phyloP scores from a whole-genome alignment of 129 eudicot genomes.

The Flaveria linearis region DNA sequence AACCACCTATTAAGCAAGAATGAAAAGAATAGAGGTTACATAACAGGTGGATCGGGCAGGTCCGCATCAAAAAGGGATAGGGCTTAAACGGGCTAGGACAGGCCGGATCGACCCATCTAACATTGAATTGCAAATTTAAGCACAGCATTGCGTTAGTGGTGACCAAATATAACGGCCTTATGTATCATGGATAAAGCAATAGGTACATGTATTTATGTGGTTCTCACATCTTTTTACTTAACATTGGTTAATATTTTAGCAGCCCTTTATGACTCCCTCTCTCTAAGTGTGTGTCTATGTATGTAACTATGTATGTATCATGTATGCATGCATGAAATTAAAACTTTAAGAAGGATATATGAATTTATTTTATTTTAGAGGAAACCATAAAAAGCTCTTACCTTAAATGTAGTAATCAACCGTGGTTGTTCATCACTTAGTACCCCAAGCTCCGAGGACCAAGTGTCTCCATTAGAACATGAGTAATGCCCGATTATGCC shows the following conservation, averaged over 20 bases:
- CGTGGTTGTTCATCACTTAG: slow-evolving; percentile 89
- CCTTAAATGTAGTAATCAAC: slow-evolving; percentile 87
- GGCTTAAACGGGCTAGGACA: neutral
- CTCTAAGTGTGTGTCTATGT: neutral
- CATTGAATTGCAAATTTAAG: neutral
- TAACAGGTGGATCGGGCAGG: neutral
- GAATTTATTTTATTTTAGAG: neutral
- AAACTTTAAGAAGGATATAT: neutral
- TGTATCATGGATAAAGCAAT: neutral
- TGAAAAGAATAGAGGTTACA: neutral
- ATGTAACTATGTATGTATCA: neutral
- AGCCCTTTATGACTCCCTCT: neutral
- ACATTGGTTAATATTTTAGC: neutral
- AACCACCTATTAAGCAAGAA: slow-evolving; percentile 65
- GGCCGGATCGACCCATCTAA: neutral
- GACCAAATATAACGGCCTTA: neutral
- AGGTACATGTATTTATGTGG: neutral
- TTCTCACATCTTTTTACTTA: slow-evolving; percentile 1
- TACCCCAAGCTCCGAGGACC: slow-evolving; percentile 98
- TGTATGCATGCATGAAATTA: neutral
- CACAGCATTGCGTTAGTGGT: neutral
- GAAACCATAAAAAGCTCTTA: slow-evolving; percentile 26
- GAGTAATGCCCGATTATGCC: slow-evolving; percentile 89
- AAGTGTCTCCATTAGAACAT: slow-evolving; percentile 95
- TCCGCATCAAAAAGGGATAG: neutral